Evolutionary conservation across 306 rosid genomes (phyloP), one percentile per base, ranked within the genome.

Genomic region (Canavalia gladiata): DNA sequence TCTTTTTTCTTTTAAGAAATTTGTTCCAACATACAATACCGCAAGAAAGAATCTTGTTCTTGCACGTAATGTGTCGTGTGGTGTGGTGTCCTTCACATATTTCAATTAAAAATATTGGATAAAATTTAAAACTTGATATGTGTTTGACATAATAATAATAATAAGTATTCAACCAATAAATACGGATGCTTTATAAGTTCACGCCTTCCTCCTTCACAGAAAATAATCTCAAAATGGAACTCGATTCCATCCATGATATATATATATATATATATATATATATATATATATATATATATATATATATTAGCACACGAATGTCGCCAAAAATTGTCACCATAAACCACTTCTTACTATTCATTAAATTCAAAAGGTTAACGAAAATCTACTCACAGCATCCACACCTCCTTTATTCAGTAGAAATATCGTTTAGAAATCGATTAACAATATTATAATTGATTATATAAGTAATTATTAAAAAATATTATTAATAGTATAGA

Each of bases 1-100:
- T 18, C 25, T 18, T 41, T 41, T 0, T 8, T 9, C n/a, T 47
- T 4, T 8, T 58, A 3, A 34, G 31, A 76, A 76, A 62, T 31
- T 10, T 43, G 5, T 51, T 37, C 5, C 7, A 72, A 71, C 33
- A 34, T 7, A 13, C 45, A 11, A 51, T 10, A 35, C 49, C 3
- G 25, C 46, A 60, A 6, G 73, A 49, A 34, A 50, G 41, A 76
- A 64, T 18, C 13, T 35, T 76, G 31, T 29, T 64, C 64, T 64
- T 50, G 64, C 73, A 76, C 72, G 67, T 9, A 35, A 74, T 41
- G 29, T 55, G 65, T 76, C 33, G 72, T 35, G 65, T 12, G 62
- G 45, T 70, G 58, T 8, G n/a, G 18, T 59, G 41, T 10, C 42
- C 37, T 54, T 76, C 6, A 45, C 60, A 34, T 67, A 50, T 64